A percentile compares a stretch with the other conserved stretches of the same genome.
Conservation (phyloP, 1,284 basidiomycete species). For the Naganishia cerealis region DNA sequence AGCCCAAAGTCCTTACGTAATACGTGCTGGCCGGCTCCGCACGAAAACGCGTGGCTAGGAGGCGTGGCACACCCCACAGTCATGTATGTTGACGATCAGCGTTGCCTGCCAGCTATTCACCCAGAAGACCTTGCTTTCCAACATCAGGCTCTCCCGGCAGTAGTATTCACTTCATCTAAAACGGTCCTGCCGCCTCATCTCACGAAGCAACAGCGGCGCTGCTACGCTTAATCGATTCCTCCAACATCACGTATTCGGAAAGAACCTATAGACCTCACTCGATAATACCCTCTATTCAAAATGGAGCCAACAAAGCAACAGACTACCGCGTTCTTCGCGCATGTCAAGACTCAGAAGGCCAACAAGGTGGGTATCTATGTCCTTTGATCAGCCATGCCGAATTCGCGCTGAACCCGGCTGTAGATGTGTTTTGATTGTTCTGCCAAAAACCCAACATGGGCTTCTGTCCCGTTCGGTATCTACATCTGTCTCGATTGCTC, state of each 20-base stretch:
- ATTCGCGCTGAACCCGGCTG: conserved; percentile 4
- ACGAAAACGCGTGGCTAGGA: neutral
- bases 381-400: neutral
- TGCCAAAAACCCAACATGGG: conserved; percentile 97
- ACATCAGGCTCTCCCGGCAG: neutral
- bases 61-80: neutral
- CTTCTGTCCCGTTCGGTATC: conserved; percentile 91
- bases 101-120: neutral
- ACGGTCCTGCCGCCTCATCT: neutral
- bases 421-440: conserved; percentile 95
- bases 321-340: conserved; percentile 51
- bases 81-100: neutral
- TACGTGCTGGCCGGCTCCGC: neutral
- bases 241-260: neutral
- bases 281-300: neutral
- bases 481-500: conserved; percentile 99
- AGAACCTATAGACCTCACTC: neutral
- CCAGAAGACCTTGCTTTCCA: neutral
- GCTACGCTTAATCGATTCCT: neutral
- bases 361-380: conserved; percentile 69
- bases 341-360: conserved; percentile 74
- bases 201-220: neutral
- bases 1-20: neutral
- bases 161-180: neutral
- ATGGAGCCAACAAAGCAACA: conserved; percentile 54